Conservation (phyloP, 2,329 filamentous ascomycete species). For the Samsoniella hepiali region DNA sequence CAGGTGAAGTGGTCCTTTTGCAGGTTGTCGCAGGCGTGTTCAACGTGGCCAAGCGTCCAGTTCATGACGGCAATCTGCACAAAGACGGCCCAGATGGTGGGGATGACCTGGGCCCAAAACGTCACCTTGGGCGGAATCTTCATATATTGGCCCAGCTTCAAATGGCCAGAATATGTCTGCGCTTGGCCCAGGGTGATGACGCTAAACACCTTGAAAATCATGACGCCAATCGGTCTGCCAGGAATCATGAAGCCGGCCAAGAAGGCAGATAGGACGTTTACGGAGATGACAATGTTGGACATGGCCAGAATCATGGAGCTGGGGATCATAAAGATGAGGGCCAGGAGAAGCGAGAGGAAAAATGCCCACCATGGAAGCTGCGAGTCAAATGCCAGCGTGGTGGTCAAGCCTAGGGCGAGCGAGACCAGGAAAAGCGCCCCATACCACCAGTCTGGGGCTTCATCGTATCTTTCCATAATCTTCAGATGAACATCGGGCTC, state of each 20-base stretch:
- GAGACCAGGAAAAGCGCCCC: constrained; percentile 30
- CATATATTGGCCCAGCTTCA: constrained; percentile 50
- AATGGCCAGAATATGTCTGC: constrained; percentile 44
- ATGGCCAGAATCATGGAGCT: constrained; percentile 32
- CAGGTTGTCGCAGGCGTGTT: constrained; percentile 40
- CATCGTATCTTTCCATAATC: constrained; percentile 33
- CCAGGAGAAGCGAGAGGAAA: constrained; percentile 28
- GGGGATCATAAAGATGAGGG: constrained; percentile 26
- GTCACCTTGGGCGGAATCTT: constrained; percentile 43
- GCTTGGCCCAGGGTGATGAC: constrained; percentile 36
- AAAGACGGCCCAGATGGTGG: constrained; percentile 42
- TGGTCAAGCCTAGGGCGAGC: constrained; percentile 33
- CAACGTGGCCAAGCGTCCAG: constrained; percentile 45
- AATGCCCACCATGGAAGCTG: constrained; percentile 31
- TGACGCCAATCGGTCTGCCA: constrained; percentile 25
- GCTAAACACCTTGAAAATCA: constrained; percentile 29
- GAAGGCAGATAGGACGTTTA: constrained; percentile 41
- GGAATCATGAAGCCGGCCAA: constrained; percentile 28
- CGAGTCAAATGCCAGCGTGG: constrained; percentile 26
- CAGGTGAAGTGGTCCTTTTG: constrained; percentile 33
- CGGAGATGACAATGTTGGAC: constrained; percentile 36
- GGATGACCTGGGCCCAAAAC: constrained; percentile 38
- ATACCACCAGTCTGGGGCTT: constrained; percentile 42
- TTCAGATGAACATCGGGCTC: constrained; percentile 37
- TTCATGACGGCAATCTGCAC: constrained; percentile 46